Base-by-base conservation (phyloP, 768 basidiomycete genomes). In the Amanita pallidorosea region DNA sequence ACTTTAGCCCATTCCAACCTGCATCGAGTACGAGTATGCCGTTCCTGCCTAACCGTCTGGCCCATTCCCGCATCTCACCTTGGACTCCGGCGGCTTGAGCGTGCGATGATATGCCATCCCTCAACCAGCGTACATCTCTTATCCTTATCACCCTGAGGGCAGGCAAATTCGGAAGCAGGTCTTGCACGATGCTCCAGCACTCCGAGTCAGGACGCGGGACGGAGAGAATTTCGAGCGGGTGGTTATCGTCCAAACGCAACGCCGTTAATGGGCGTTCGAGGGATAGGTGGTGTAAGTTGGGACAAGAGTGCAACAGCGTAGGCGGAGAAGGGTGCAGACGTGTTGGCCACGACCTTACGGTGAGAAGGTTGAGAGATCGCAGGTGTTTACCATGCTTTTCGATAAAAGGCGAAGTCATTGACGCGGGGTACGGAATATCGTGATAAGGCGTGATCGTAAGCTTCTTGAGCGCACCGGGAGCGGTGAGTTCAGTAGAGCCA, bases 51-150 rank as follows among this genome's bases (percentile, higher is more conserved):
- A 91, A 68, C 47, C 82, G 74, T 43, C 76, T 72, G 53, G 72
- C 73, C 88, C 88, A 91, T 51, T 80, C 76, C 55, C 71, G 68
- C 79, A 91, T 82, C 61, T 88, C 84, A 38, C 87, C 88, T 64
- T 89, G 88, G 12, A 88, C 75, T 7, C 88, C 88, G 6, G 88
- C 76, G 55, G 75, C 79, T 55, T 77, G 80, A 22, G 88, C 88
- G 53, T 74, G 70, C 0, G 65, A 66, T 7, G 74, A 79, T 63
- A 89, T 74, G 0, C 85, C 88, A 47, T 72, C 74, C 49, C 81
- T 67, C 33, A 90, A 64, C 86, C 88, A 90, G 29, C 78, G 77
- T 15, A 87, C 73, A 56, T 88, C 85, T 53, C 85, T 70, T 13
- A 74, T 70, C 13, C 83, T 75, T 17, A 91, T 66, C 7, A 75